Percentiles rank a stretch among this genome's conserved stretches.
Conservation (phyloP, 2,329 filamentous ascomycete species). For the Alternaria arbusti region DNA sequence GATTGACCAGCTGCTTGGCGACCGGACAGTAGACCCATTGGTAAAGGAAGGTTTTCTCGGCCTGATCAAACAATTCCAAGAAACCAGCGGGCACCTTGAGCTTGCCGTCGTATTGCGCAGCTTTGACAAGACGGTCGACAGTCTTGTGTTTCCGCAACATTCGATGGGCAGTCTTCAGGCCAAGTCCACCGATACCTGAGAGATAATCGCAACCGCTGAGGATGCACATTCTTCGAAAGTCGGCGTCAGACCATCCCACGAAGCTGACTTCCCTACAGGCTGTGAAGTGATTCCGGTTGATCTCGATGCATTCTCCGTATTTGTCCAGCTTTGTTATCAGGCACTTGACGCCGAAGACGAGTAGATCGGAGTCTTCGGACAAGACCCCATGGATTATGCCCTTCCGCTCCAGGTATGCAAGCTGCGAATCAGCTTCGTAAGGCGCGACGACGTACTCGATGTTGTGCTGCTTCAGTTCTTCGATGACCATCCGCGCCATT, state of each 20-base stretch:
- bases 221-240: slow-evolving; percentile 96
- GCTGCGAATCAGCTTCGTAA: slow-evolving; percentile 96
- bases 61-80: slow-evolving; percentile 79
- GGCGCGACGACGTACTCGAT: slow-evolving; percentile 92
- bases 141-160: slow-evolving; percentile 89
- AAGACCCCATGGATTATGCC: slow-evolving; percentile 86
- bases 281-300: slow-evolving; percentile 87
- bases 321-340: slow-evolving; percentile 93
- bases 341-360: slow-evolving; percentile 92
- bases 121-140: slow-evolving; percentile 79
- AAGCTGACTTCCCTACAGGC: slow-evolving; percentile 87
- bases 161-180: slow-evolving; percentile 90
- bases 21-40: slow-evolving; percentile 92
- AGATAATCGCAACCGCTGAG: slow-evolving; percentile 96
- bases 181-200: slow-evolving; percentile 81
- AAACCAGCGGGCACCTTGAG: slow-evolving; percentile 82
- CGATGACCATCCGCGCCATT: slow-evolving; percentile 91
- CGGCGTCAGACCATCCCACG: slow-evolving; percentile 87
- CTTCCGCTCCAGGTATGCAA: slow-evolving; percentile 88
- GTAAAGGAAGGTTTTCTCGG: slow-evolving; percentile 90
- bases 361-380: slow-evolving; percentile 93
- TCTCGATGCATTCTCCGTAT: slow-evolving; percentile 90
- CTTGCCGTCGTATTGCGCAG: slow-evolving; percentile 89
- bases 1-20: slow-evolving; percentile 72
- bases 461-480: slow-evolving; percentile 81